Conservation (phyloP, 306 rosid genomes). For the Cucurbita ficifolia region DNA sequence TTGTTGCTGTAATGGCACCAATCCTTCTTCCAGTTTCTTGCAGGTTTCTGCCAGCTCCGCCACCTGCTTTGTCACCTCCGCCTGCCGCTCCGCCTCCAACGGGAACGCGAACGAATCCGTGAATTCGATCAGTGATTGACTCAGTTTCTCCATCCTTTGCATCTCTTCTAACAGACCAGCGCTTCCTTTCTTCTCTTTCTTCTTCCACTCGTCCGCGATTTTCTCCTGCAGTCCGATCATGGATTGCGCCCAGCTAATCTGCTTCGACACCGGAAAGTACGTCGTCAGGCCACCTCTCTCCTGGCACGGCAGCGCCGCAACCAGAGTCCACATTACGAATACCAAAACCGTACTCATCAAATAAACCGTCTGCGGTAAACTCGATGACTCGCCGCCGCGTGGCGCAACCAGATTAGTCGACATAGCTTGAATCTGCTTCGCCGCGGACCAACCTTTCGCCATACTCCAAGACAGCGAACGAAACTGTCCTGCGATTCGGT, state of each 20-base stretch:
- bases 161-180: slow-evolving; percentile 70
- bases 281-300: slow-evolving; percentile 58
- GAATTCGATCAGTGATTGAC: slow-evolving; percentile 39
- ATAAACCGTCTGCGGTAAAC: slow-evolving; percentile 47
- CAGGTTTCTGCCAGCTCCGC: slow-evolving; percentile 61
- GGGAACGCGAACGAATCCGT: slow-evolving; percentile 58
- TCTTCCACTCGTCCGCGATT: slow-evolving; percentile 86
- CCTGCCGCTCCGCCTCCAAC: slow-evolving; percentile 32
- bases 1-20: slow-evolving; percentile 79
- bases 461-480: slow-evolving; percentile 47
- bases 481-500: slow-evolving; percentile 19
- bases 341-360: slow-evolving; percentile 43
- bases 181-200: slow-evolving; percentile 73
- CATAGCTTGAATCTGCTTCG: slow-evolving; percentile 81
- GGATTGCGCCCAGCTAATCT: slow-evolving; percentile 61
- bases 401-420: slow-evolving; percentile 43
- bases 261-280: slow-evolving; percentile 38
- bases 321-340: slow-evolving; percentile 74
- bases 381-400: slow-evolving; percentile 47
- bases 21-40: slow-evolving; percentile 63
- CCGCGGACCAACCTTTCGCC: slow-evolving; percentile 76
- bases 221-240: slow-evolving; percentile 64
- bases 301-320: slow-evolving; percentile 77
- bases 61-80: slow-evolving; percentile 44
- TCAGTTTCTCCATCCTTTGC: slow-evolving; percentile 68